phyloP scores from a whole-genome alignment of 2,329 filamentous ascomycete genomes.

The Aspergillus sojae region DNA sequence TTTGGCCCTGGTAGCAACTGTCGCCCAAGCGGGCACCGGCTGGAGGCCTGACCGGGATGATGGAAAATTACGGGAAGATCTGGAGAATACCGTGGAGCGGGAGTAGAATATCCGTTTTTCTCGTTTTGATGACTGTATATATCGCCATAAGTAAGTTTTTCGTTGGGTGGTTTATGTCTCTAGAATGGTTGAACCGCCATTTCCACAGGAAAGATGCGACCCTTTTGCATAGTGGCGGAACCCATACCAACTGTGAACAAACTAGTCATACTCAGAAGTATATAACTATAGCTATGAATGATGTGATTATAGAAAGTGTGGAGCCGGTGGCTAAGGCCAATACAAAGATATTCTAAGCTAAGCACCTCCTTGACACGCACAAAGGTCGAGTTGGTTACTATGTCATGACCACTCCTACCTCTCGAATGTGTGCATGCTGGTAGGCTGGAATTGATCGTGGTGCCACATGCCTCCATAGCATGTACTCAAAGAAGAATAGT shows the following conservation, averaged over 20 bases:
- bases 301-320: background rate
- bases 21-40: conserved; percentile 61
- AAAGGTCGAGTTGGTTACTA: too few species aligned
- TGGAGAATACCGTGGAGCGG: background rate
- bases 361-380: background rate
- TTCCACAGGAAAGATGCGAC: background rate
- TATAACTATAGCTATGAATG: background rate
- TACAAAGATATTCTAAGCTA: background rate
- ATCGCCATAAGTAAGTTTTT: background rate
- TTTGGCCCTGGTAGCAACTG: conserved; percentile 52
- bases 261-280: background rate
- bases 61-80: conserved; percentile 8
- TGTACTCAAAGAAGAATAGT: background rate
- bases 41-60: conserved; percentile 47
- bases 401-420: too few species aligned
- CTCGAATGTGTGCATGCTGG: background rate
- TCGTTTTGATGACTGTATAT: background rate
- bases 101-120: background rate
- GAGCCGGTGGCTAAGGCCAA: background rate
- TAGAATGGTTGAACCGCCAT: too few species aligned
- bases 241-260: background rate
- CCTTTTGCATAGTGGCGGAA: background rate
- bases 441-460: background rate
- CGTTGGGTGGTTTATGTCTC: background rate
- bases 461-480: background rate